A percentile compares a stretch with the other conserved stretches of the same genome.
Evolutionary conservation across 768 basidiomycete genomes (phyloP).

Genomic region (Strobilomyces dryophilus): DNA sequence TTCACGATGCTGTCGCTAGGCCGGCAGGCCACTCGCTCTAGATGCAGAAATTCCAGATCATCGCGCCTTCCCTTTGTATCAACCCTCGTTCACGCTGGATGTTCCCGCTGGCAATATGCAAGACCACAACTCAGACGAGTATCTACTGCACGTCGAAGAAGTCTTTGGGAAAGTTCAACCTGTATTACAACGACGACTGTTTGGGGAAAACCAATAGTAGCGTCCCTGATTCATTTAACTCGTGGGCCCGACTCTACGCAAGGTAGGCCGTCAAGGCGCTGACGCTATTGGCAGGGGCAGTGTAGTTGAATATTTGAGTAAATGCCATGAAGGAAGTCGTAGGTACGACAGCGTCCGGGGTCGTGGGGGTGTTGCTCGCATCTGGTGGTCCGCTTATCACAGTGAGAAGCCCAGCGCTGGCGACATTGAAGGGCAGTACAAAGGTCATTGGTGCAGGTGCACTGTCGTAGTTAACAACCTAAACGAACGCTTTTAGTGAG

Average conservation of each 20-base stretch:
- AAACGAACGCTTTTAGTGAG: background rate
- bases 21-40: slow-evolving; percentile 47
- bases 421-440: slow-evolving; percentile 50
- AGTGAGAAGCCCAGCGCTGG: slow-evolving; percentile 40
- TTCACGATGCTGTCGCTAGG: slow-evolving; percentile 34
- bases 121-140: slow-evolving; percentile 66
- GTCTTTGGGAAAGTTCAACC: slow-evolving; percentile 35
- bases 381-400: slow-evolving; percentile 47
- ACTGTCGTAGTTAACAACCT: slow-evolving; percentile 53
- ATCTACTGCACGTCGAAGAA: slow-evolving; percentile 43
- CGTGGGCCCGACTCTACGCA: background rate
- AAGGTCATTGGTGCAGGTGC: slow-evolving; percentile 44
- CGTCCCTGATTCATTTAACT: background rate
- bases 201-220: background rate
- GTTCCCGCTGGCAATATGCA: slow-evolving; percentile 68
- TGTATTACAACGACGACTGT: slow-evolving; percentile 17
- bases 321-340: slow-evolving; percentile 40
- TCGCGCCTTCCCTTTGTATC: slow-evolving; percentile 64
- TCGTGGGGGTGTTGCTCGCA: slow-evolving; percentile 52
- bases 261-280: slow-evolving; percentile 27
- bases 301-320: slow-evolving; percentile 52
- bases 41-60: slow-evolving; percentile 78
- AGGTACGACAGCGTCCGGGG: slow-evolving; percentile 47
- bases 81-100: slow-evolving; percentile 78
- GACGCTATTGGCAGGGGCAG: slow-evolving; percentile 46